phyloP scores from a whole-genome alignment of 1,284 basidiomycete genomes.

The Ganoderma lingzhi region DNA sequence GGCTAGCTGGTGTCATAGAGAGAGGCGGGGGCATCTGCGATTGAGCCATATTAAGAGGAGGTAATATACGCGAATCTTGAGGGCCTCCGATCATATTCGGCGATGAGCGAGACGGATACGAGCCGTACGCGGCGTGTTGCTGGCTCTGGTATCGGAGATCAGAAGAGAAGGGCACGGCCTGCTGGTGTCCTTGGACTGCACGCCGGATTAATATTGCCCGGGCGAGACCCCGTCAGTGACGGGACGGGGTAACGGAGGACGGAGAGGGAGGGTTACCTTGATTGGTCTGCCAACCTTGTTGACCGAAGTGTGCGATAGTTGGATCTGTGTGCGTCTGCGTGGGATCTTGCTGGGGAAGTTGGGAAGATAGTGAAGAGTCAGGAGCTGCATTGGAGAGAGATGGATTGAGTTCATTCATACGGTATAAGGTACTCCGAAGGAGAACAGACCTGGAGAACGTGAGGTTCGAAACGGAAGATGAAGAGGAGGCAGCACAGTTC shows the following conservation, averaged over 20 bases:
- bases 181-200: constrained; percentile 37
- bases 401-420: constrained; percentile 40
- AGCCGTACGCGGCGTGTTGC: constrained; percentile 47
- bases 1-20: constrained; percentile 34
- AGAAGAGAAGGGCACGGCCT: constrained; percentile 37
- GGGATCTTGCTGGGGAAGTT: constrained; percentile 69
- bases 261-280: constrained; percentile 49
- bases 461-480: constrained; percentile 84
- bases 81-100: constrained; percentile 52
- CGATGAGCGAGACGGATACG: constrained; percentile 57
- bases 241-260: constrained; percentile 7
- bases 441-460: constrained; percentile 86
- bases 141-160: constrained; percentile 64
- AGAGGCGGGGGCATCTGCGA: constrained; percentile 37
- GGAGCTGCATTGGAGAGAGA: constrained; percentile 39
- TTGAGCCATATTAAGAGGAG: constrained; percentile 52
- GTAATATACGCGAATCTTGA: constrained; percentile 55
- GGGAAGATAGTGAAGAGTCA: constrained; percentile 55
- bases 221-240: constrained; percentile 26
- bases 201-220: constrained; percentile 24
- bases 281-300: constrained; percentile 54
- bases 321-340: constrained; percentile 65
- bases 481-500: constrained; percentile 85
- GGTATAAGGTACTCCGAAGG: constrained; percentile 45
- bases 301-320: constrained; percentile 56